These are phyloP conservation scores for Stylosanthes scabra DNA, from an alignment of 331 rosid genomes.

Conservation along the genomic window DNA sequence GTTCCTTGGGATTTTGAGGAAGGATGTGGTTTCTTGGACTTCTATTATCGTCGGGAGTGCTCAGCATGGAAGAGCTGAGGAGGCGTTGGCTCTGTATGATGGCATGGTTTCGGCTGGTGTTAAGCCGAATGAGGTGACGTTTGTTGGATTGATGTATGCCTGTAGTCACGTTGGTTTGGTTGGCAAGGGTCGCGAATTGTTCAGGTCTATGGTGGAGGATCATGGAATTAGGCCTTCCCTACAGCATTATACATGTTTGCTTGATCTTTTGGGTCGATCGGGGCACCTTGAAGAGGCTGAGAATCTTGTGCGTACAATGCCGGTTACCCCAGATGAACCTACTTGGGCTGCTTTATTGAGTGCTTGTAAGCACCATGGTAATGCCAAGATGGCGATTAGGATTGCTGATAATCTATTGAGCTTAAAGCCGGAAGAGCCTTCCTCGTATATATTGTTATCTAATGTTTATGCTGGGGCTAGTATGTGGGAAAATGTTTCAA, in stretches of 20 bases:
- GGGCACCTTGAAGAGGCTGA: constrained; percentile 86
- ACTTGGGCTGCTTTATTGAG: constrained; percentile 87
- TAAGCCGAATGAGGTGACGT: constrained; percentile 84
- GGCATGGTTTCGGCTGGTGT: constrained; percentile 67
- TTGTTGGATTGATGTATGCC: constrained; percentile 80
- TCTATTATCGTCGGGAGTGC: constrained; percentile 85
- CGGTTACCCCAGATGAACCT: constrained; percentile 76
- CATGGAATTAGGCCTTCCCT: constrained; percentile 70
- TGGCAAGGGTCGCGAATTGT: constrained; percentile 62
- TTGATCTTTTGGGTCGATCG: constrained; percentile 84
- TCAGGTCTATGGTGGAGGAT: constrained; percentile 65
- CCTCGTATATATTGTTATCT: constrained; percentile 68
- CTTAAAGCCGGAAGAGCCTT: constrained; percentile 65
- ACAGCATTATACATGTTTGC: constrained; percentile 83
- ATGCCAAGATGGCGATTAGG: constrained; percentile 65
- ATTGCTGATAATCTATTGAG: constrained; percentile 62
- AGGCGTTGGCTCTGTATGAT: constrained; percentile 70
- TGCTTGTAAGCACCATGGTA: constrained; percentile 75
- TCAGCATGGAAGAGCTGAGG: constrained; percentile 77
- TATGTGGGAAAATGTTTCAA: constrained; percentile 75
- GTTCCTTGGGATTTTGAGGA: constrained; percentile 57
- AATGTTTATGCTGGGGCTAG: constrained; percentile 70
- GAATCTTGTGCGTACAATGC: constrained; percentile 60
- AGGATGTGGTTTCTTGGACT: constrained; percentile 87
- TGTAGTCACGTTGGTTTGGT: constrained; percentile 82